phyloP scores from a whole-genome alignment of 139 green algal species.

The Volvox africanus region DNA sequence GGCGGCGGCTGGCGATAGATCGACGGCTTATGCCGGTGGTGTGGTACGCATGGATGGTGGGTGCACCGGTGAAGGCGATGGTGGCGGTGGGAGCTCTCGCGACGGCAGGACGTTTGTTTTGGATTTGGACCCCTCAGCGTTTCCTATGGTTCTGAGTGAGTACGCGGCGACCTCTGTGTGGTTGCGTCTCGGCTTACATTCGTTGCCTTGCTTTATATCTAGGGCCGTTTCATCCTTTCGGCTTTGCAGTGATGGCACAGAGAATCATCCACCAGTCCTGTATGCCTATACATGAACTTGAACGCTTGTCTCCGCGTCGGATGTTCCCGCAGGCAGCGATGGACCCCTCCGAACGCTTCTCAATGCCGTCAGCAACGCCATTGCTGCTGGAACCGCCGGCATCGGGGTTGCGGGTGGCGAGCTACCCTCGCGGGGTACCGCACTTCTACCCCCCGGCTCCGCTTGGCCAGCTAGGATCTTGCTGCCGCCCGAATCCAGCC shows the following conservation, averaged over 20 bases:
- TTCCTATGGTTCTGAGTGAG: not conserved
- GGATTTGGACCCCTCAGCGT: not conserved
- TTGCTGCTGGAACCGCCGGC: not conserved
- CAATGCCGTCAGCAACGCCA: not conserved
- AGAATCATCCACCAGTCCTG: too few relatives aligned
- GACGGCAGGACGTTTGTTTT: conserved; percentile 11
- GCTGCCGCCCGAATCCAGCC: not conserved
- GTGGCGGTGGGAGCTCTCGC: not conserved
- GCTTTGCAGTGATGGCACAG: too few relatives aligned
- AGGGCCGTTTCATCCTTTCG: too few relatives aligned
- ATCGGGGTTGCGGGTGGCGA: not conserved
- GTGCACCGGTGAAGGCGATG: not conserved
- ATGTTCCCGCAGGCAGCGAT: not conserved
- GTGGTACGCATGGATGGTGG: not conserved
- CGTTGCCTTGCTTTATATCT: too few relatives aligned
- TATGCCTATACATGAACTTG: too few relatives aligned
- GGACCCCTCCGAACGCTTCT: not conserved
- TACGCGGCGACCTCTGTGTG: not conserved
- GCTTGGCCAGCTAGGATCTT: not conserved
- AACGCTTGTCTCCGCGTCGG: too few relatives aligned
- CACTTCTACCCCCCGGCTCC: not conserved
- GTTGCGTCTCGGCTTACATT: too few relatives aligned
- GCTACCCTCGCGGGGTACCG: not conserved
- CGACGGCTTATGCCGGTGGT: not conserved
- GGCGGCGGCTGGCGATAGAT: not conserved